Evolutionary conservation across 805 yeast species (phyloP), one percentile per base, ranked within the genome.

Genomic region (Yarrowia sp.): DNA sequence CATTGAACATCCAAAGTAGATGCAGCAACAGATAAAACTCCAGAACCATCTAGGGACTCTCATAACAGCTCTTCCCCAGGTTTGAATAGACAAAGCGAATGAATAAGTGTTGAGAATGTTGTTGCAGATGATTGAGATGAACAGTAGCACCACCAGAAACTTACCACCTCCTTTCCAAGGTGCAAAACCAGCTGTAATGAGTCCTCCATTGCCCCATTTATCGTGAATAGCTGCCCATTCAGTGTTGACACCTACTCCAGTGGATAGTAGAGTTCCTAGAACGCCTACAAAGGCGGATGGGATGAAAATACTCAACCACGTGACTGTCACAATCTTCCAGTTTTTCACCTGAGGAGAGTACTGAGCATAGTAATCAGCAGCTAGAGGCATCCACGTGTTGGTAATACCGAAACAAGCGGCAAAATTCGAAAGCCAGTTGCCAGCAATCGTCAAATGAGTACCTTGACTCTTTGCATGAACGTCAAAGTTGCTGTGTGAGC

Each of bases 361-460:
- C 60, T 90, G 79, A 57, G 91, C 84, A 74, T 89, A 89, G 74
- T 91, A 91, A 75, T 91, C 97, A 0, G 92, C 81, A 0, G 96
- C 90, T 67, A 89, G 83, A 1, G 92, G 87, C 48, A 96, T 92
- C 97, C 97, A 91, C 1, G 97, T 89, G 3, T 90, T 83, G 3
- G 96, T 90, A 53, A 88, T 86, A 33, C 96, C 86, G 71, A 89
- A 89, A 48, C 86, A 80, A 65, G 90, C 79, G 1, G 91, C 82
- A 70, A 90, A 89, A 74, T 85, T 89, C 13, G 90, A 83, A 33
- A 90, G 74, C 81, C 88, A 83, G 71, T 85, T 82, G n/a, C 96
- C 96, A 62, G 79, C 79, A 4, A 83, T 75, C 0, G 89, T 83
- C 14, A 72, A 68, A 3, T 73, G 11, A 62, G 76, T 77, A 1